Evolutionary conservation across 371 early-diverging fungal genomes (phyloP), one percentile per base, ranked within the genome.

Genomic region (Saksenaea vasiformis): DNA sequence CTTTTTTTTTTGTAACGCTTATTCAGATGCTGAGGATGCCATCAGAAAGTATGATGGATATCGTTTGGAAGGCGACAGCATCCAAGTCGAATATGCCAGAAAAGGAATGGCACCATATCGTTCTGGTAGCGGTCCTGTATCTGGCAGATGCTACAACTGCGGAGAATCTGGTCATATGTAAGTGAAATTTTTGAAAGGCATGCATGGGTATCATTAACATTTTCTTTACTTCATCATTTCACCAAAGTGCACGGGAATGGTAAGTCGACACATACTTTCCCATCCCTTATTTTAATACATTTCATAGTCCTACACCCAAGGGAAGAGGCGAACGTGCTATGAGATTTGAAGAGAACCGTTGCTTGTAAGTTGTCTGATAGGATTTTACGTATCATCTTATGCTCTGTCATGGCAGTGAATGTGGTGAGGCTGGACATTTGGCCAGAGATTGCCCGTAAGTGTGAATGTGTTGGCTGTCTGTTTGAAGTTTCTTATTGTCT

Each of bases 11-110:
- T 13, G 28, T 31, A 8, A 37, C 47, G n/a, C 38, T n/a, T 53
- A 17, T 43, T 56, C 61, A 62, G 91, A 91, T 68, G 91, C 91
- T 53, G 89, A 91, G 31, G 90, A 90, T 69, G 91, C 91, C 51
- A 77, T 90, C 58, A 80, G 83, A 61, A 84, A 85, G 67, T 80
- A 87, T 38, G 79, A 90, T 67, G 88, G 89, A 8, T 73, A 82
- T 57, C 61, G 72, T 17, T 67, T 89, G 43, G 74, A 77, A 60
- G 74, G 66, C n/a, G 77, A 77, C 38, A 64, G 74, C 60, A 51
- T 77, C 39, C 47, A 66, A 28, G 77, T 77, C 19, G 54, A 70
- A 64, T 43, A 54, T 34, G 62, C 64, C 47, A 67, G 58, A 54
- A 24, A 60, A 56, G 36, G 63, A 14, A 56, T 36, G 51, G 51